Evolutionary conservation across 495 filamentous ascomycete genomes (phyloP).

Genomic region (Aspergillus diversus): DNA sequence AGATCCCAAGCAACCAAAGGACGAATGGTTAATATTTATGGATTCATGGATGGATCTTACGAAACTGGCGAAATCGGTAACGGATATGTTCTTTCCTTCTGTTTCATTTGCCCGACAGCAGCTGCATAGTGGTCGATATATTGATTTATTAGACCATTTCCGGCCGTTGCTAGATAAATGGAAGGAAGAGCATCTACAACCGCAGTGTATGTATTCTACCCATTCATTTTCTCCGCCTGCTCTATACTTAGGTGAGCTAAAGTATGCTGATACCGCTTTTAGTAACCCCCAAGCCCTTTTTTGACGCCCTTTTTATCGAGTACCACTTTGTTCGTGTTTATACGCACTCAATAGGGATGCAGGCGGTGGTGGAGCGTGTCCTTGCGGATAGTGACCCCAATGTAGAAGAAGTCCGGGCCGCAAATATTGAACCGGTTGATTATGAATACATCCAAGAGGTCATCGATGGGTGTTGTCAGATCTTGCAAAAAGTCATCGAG

Average conservation of each 20-base stretch:
- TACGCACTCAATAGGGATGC: slow-evolving; percentile 59
- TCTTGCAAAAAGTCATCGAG: slow-evolving; percentile 50
- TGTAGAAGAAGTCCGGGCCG: slow-evolving; percentile 42
- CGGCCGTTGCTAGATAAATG: slow-evolving; percentile 53
- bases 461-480: slow-evolving; percentile 56
- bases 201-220: slow-evolving; percentile 32
- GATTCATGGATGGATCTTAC: slow-evolving; percentile 58
- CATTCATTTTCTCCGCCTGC: neutral
- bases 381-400: slow-evolving; percentile 46
- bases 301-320: slow-evolving; percentile 53
- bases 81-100: slow-evolving; percentile 57
- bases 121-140: slow-evolving; percentile 56
- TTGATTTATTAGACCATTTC: slow-evolving; percentile 56
- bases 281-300: slow-evolving; percentile 45
- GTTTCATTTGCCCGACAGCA: slow-evolving; percentile 55
- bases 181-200: slow-evolving; percentile 53
- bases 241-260: neutral
- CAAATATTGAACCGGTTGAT: slow-evolving; percentile 56
- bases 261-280: slow-evolving; percentile 23
- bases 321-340: slow-evolving; percentile 59
- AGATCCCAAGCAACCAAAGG: slow-evolving; percentile 33
- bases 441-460: slow-evolving; percentile 62
- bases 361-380: slow-evolving; percentile 53
- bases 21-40: slow-evolving; percentile 51
- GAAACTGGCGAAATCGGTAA: slow-evolving; percentile 55